These are phyloP conservation scores for Phtheirospermum japonicum DNA, from an alignment of 257 asterid species.

Conservation along the genomic window DNA sequence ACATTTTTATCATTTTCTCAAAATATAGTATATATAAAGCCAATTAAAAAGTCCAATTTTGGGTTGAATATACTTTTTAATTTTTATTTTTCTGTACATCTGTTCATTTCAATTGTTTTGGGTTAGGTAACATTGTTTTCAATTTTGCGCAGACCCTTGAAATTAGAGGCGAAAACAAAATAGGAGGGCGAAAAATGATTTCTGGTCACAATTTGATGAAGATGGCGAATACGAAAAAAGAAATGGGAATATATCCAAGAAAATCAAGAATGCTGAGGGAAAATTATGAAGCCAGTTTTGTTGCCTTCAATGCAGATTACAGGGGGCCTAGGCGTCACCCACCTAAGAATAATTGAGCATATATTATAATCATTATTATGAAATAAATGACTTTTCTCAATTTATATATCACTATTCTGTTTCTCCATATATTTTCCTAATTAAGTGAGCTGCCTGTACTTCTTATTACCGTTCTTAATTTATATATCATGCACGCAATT, in stretches of 20 bases:
- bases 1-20: no score
- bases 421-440: no score
- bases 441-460: no score
- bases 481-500: no score
- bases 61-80: no score
- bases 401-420: no score
- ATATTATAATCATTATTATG: not conserved
- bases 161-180: slow-evolving; percentile 1
- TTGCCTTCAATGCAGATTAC: slow-evolving; percentile 60
- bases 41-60: no score
- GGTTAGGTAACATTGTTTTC: not conserved
- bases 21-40: no score
- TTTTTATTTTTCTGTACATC: no score
- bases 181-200: slow-evolving; percentile 32
- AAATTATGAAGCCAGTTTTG: slow-evolving; percentile 35
- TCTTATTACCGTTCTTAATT: no score
- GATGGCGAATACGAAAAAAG: slow-evolving; percentile 15
- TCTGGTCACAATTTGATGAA: not conserved
- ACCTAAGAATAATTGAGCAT: slow-evolving; percentile 52
- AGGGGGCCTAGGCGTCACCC: slow-evolving; percentile 68
- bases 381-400: not conserved
- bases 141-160: not conserved
- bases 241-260: slow-evolving; percentile 22
- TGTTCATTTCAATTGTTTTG: not conserved
- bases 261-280: slow-evolving; percentile 31